These are phyloP conservation scores for Darksidea phi DNA, from an alignment of 495 filamentous ascomycete species.

Conservation along the genomic window DNA sequence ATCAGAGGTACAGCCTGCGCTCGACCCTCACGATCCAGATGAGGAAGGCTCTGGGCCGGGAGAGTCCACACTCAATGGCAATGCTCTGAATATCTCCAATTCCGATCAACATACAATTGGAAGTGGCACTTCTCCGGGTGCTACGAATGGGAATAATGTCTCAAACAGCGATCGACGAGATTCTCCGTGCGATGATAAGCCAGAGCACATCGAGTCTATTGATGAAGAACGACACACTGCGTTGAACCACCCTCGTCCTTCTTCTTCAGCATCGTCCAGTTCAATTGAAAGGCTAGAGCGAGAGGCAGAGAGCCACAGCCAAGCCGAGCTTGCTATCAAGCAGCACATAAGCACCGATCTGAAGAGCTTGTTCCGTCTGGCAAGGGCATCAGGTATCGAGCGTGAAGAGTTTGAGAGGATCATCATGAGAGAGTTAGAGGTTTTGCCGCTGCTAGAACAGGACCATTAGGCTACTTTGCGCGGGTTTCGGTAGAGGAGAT, in stretches of 20 bases:
- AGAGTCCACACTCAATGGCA: constrained; percentile 56
- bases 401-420: constrained; percentile 79
- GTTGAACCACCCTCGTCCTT: constrained; percentile 34
- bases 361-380: constrained; percentile 82
- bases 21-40: constrained; percentile 81
- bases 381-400: constrained; percentile 75
- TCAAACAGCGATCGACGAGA: constrained; percentile 3
- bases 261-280: constrained; percentile 32
- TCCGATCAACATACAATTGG: constrained; percentile 25
- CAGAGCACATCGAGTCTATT: constrained; percentile 14
- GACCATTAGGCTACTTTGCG: constrained; percentile 44
- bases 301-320: constrained; percentile 55
- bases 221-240: constrained; percentile 19
- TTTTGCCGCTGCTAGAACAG: constrained; percentile 72
- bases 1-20: constrained; percentile 74
- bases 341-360: constrained; percentile 87
- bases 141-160: background rate
- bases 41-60: constrained; percentile 49
- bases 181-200: constrained; percentile 11
- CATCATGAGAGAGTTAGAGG: constrained; percentile 76
- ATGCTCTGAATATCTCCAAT: constrained; percentile 41
- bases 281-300: constrained; percentile 41
- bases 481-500: background rate
- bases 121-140: constrained; percentile 7
- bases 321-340: constrained; percentile 76